Base-by-base conservation (phyloP, 148 eudicot genomes). In the Polygonum maritimum region DNA sequence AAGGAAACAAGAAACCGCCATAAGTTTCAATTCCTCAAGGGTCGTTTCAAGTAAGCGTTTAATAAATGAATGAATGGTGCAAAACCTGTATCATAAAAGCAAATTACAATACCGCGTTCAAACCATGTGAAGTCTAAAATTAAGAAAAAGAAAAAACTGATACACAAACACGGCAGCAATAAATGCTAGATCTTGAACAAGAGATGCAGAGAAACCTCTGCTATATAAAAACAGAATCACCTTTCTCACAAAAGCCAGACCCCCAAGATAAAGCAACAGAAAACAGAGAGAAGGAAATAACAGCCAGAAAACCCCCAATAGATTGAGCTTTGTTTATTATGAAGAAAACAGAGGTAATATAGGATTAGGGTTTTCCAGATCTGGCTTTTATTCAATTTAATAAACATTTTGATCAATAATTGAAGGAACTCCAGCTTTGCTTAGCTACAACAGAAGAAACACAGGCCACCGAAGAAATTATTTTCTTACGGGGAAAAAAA, bases 401-500 rank as follows among this genome's bases (percentile, higher is more conserved):
- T 26, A 31, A 62, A 10, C 36, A 62, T 26, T 10, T 26, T 36
- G 71, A 67, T 45, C 3, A 67, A 21, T 67, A 16, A 67, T 67
- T 36, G 45, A 67, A 67, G 71, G 38, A 35, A 67, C 19, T 67
- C 71, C 71, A 67, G 45, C 71, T 67, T 67, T 67, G 71, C 71
- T 67, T 67, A 19, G 10, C 16, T 67, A 38, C 16, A 67, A 38
- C 45, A 16, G 71, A 67, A 67, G 71, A 67, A 15, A 67, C 21
- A 38, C 2, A 7, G 36, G 71, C 45, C 45, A 44, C 44, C 71
- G 21, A 35, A 67, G 45, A 36, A 67, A 67, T 18, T n/a, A 63
- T 63, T 63, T 60, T 13, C 11, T 10, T 10, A 31, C 62, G 31
- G 10, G 9, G 9, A 18, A 19, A 57, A 57, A 7, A 57, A 21